phyloP scores from a whole-genome alignment of 805 yeast genomes.

The Metschnikowia dekortorum region DNA sequence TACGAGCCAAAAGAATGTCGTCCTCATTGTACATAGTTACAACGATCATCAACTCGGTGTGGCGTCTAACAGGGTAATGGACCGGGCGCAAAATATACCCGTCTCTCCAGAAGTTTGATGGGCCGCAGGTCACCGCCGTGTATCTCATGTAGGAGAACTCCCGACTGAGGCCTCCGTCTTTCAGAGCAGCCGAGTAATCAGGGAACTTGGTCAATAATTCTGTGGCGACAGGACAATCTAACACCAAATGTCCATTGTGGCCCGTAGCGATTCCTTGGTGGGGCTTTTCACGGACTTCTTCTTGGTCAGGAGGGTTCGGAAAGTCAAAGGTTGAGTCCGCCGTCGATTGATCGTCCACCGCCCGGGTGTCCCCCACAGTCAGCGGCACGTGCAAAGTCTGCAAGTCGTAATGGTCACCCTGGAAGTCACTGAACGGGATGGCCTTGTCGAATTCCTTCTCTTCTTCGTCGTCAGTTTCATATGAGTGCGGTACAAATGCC shows the following conservation, averaged over 20 bases:
- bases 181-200: conserved; percentile 29
- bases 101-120: conserved; percentile 53
- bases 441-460: conserved; percentile 39
- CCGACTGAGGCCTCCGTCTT: conserved; percentile 41
- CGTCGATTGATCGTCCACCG: conserved; percentile 14
- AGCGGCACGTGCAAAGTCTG: conserved; percentile 27
- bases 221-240: conserved; percentile 86
- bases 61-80: conserved; percentile 49
- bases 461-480: conserved; percentile 34
- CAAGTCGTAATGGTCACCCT: conserved; percentile 41
- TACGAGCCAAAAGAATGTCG: conserved; percentile 75
- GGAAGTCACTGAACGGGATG: conserved; percentile 36
- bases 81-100: conserved; percentile 55
- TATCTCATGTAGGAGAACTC: conserved; percentile 61
- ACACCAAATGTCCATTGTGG: conserved; percentile 67
- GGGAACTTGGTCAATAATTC: conserved; percentile 48
- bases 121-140: conserved; percentile 66
- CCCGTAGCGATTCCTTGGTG: conserved; percentile 27
- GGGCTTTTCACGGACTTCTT: conserved; percentile 29
- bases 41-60: conserved; percentile 58
- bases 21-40: conserved; percentile 77
- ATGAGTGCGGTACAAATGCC: conserved; percentile 42
- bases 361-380: conserved; percentile 9
- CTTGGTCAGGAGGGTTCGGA: conserved; percentile 32
- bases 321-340: conserved; percentile 28